Evolutionary conservation across 805 yeast genomes (phyloP).

Genomic region (Zygosaccharomyces kombuchaensis): DNA sequence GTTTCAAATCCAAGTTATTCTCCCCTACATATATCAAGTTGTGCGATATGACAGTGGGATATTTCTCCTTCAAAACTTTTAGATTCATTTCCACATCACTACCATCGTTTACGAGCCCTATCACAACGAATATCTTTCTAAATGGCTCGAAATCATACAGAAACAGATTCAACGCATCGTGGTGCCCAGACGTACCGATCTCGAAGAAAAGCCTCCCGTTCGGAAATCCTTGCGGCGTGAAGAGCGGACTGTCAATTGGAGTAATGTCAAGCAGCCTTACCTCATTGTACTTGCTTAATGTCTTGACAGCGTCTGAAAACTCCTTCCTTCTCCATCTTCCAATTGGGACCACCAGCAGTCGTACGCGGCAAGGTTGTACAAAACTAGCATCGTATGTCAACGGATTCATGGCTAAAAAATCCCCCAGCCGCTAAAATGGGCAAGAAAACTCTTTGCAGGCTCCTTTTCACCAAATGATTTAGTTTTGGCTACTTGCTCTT

Average conservation of each 20-base stretch:
- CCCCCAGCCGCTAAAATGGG: not conserved
- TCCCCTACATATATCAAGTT: slow-evolving; percentile 24
- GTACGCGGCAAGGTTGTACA: slow-evolving; percentile 62
- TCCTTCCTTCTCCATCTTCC: slow-evolving; percentile 43
- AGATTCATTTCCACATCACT: slow-evolving; percentile 29
- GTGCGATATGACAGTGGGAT: slow-evolving; percentile 31
- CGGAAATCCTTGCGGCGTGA: slow-evolving; percentile 85
- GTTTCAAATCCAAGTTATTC: not conserved
- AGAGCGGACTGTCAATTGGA: slow-evolving; percentile 53
- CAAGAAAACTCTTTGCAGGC: not conserved
- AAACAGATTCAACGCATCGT: slow-evolving; percentile 56
- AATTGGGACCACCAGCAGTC: slow-evolving; percentile 64
- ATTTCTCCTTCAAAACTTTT: slow-evolving; percentile 36
- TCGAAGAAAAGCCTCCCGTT: slow-evolving; percentile 66
- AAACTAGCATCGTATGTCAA: slow-evolving; percentile 25
- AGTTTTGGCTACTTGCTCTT: not conserved
- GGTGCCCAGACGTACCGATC: slow-evolving; percentile 37
- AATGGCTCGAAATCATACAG: slow-evolving; percentile 88
- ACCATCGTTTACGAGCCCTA: slow-evolving; percentile 41
- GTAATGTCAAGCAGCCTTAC: slow-evolving; percentile 73
- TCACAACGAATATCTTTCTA: slow-evolving; percentile 65
- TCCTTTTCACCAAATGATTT: not conserved
- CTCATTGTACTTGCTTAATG: slow-evolving; percentile 50
- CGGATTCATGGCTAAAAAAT: slow-evolving; percentile 12
- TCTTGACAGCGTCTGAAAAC: slow-evolving; percentile 38